Base-by-base conservation (phyloP, 2,329 filamentous ascomycete species). In the Aspergillus spinulosporus region DNA sequence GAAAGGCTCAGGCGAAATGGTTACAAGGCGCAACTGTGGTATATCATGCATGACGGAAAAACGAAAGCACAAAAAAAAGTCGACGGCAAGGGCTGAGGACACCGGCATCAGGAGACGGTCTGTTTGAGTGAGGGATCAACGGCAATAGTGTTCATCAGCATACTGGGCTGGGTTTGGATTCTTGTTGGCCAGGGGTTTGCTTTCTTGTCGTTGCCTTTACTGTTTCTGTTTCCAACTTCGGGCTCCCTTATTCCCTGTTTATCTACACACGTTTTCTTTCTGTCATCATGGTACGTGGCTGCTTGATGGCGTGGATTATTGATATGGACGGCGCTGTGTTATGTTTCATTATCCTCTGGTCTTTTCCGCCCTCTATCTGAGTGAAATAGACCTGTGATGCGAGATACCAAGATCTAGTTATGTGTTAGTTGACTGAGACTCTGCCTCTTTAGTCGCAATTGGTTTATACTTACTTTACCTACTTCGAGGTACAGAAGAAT, bases 341-440 rank as follows among this genome's bases (percentile, higher is more conserved):
- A 60, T 69, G 63, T 69, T 67, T 63, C 61, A 60, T 68, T 62
- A 59, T 66, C 62, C 57, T 59, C 64, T 63, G 63, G 62, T 56
- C 62, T 60, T 62, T 61, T 56, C 56, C 52, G 52, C 60, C 52
- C 64, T 68, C 66, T 64, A 68, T 64, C 64, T 67, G 62, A 66
- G 63, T 65, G 66, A 71, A 65, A 73, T 73, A 74, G 71, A 74
- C 64, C 64, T 61, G 66, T 70, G 68, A 65, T 70, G 71, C 70
- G 67, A 72, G 72, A 74, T 74, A 74, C 71, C 71, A 74, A 67
- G 67, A 69, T 71, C 63, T 69, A 70, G 65, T 68, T 66, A 59
- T 70, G 62, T 67, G 60, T 58, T 54, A 47, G 49, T 51, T 59
- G 50, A 28, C 54, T 58, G 54, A 51, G 51, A 40, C 59, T 58